These are phyloP conservation scores for Kalaharituber pfeilii DNA, from an alignment of 2,329 filamentous ascomycete genomes.

Conservation along the genomic window DNA sequence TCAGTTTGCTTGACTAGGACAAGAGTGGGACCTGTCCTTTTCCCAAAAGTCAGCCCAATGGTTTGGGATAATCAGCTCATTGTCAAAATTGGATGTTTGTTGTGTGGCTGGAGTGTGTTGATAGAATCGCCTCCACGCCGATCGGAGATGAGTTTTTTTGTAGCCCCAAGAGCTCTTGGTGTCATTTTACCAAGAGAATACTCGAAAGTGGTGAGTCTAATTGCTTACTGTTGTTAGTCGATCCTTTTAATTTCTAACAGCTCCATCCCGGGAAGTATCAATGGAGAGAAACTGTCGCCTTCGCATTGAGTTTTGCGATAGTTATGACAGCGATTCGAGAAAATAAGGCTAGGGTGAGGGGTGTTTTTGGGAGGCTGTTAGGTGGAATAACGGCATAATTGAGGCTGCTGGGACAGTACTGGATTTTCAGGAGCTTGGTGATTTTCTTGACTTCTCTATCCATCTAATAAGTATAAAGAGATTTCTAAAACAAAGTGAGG, in stretches of 20 bases:
- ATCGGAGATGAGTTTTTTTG: slow-evolving; percentile 64
- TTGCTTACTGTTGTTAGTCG: no score
- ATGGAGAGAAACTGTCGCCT: slow-evolving; percentile 49
- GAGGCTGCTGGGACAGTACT: no score
- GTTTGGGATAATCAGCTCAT: slow-evolving; percentile 23
- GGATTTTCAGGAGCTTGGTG: no score
- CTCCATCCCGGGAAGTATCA: slow-evolving; percentile 38
- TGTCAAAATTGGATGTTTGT: slow-evolving; percentile 50
- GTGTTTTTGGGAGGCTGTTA: slow-evolving; percentile 48
- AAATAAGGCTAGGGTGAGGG: slow-evolving; percentile 45
- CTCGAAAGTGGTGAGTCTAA: slow-evolving; percentile 27
- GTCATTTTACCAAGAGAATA: slow-evolving; percentile 59
- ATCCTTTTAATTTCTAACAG: slow-evolving; percentile 5
- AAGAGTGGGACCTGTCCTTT: slow-evolving; percentile 49
- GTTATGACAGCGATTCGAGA: slow-evolving; percentile 52
- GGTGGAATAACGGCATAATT: slow-evolving; percentile 25
- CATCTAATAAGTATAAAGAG: no score
- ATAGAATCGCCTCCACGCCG: slow-evolving; percentile 48
- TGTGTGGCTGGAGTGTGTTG: slow-evolving; percentile 70
- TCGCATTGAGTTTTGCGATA: slow-evolving; percentile 50
- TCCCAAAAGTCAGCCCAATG: slow-evolving; percentile 35
- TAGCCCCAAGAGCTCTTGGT: slow-evolving; percentile 59
- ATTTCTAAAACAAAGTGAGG: no score
- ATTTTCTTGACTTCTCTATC: no score
- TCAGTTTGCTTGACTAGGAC: slow-evolving; percentile 63